phyloP scores from a whole-genome alignment of 2,329 filamentous ascomycete species.

The Paradendryphiella salina region DNA sequence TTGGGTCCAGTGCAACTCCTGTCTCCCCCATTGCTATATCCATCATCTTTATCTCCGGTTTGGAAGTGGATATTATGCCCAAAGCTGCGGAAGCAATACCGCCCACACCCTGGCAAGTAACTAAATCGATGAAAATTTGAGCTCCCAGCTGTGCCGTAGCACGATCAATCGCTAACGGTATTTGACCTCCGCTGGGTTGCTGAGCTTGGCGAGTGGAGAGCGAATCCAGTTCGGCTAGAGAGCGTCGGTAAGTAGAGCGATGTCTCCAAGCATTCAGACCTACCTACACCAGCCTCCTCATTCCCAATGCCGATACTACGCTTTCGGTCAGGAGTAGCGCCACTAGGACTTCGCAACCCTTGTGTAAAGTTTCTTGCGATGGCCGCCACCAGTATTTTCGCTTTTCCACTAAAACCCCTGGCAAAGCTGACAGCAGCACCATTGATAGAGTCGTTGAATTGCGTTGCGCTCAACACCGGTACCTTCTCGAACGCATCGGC shows the following conservation, averaged over 20 bases:
- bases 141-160: constrained; percentile 22
- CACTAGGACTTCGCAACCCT: constrained; percentile 5
- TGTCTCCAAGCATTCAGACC: neutral
- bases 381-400: constrained; percentile 29
- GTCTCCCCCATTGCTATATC: neutral
- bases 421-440: constrained; percentile 33
- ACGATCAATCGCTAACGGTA: constrained; percentile 26
- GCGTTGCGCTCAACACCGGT: constrained; percentile 19
- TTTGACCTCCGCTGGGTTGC: neutral
- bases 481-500: constrained; percentile 24
- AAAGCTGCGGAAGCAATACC: constrained; percentile 28
- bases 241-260: neutral
- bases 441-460: constrained; percentile 34
- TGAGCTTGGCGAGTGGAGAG: constrained; percentile 20
- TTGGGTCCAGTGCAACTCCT: constrained; percentile 22
- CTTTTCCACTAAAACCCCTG: constrained; percentile 32
- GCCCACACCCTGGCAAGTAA: constrained; percentile 36
- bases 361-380: constrained; percentile 23
- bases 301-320: constrained; percentile 3
- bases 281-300: constrained; percentile 23
- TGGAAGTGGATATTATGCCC: constrained; percentile 21
- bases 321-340: neutral
- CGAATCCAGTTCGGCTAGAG: constrained; percentile 14
- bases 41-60: constrained; percentile 13
- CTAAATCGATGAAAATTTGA: constrained; percentile 22